Evolutionary conservation across 495 filamentous ascomycete genomes (phyloP).

Genomic region (Pyrenula massariospora): DNA sequence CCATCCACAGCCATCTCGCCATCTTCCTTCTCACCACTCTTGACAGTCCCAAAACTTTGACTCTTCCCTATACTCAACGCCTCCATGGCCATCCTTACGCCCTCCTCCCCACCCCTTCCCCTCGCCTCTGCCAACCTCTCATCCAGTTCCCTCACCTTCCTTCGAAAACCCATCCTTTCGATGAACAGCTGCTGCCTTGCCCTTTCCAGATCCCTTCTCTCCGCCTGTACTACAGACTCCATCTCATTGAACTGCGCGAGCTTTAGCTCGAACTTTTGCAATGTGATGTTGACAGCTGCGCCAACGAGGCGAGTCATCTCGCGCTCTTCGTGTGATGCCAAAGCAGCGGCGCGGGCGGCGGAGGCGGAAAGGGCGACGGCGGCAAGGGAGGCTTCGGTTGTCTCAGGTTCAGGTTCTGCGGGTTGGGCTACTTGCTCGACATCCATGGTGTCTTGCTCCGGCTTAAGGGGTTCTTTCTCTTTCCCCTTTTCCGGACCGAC

Average conservation of each 20-base stretch:
- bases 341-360: slow-evolving; percentile 72
- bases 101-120: slow-evolving; percentile 47
- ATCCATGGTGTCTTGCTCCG: slow-evolving; percentile 40
- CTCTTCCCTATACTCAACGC: slow-evolving; percentile 18
- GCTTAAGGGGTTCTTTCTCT: slow-evolving; percentile 43
- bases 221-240: slow-evolving; percentile 80
- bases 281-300: slow-evolving; percentile 67
- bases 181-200: slow-evolving; percentile 86
- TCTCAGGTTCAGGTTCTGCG: slow-evolving; percentile 14
- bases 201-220: slow-evolving; percentile 83
- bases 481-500: slow-evolving; percentile 37
- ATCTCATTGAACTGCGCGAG: slow-evolving; percentile 92
- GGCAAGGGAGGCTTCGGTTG: slow-evolving; percentile 37
- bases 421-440: slow-evolving; percentile 2
- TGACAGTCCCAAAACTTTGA: slow-evolving; percentile 51
- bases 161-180: slow-evolving; percentile 81
- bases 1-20: slow-evolving; percentile 7
- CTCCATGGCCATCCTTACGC: slow-evolving; percentile 39
- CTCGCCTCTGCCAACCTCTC: slow-evolving; percentile 57
- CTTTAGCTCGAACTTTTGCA: slow-evolving; percentile 76
- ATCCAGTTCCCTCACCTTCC: slow-evolving; percentile 70
- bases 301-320: slow-evolving; percentile 89
- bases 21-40: slow-evolving; percentile 43
- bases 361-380: slow-evolving; percentile 75
- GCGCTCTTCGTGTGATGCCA: slow-evolving; percentile 91